These are phyloP conservation scores for Lactarius sp. DNA, from an alignment of 768 basidiomycete genomes.

Conservation along the genomic window DNA sequence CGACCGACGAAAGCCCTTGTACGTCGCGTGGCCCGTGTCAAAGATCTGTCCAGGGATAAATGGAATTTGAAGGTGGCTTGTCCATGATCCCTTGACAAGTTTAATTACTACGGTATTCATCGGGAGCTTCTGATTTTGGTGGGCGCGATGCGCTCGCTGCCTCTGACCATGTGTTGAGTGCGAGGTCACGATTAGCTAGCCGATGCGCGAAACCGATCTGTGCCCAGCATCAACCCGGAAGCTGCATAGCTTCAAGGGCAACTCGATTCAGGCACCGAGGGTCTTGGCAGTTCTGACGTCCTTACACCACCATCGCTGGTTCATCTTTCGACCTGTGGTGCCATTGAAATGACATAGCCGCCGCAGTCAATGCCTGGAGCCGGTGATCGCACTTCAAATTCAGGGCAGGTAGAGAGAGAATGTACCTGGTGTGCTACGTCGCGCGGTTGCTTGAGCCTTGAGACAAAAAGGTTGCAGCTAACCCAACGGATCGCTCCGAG, in stretches of 20 bases:
- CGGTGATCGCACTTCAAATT: background rate
- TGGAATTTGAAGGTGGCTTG: background rate
- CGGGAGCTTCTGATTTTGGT: background rate
- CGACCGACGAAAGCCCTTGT: background rate
- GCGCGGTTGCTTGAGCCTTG: background rate
- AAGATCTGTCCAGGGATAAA: background rate
- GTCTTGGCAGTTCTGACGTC: background rate
- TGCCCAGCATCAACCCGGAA: background rate
- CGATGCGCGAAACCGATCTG: background rate
- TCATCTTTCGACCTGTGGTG: background rate
- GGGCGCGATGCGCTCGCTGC: background rate
- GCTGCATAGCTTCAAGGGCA: background rate
- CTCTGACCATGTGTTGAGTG: background rate
- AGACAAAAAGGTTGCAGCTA: background rate
- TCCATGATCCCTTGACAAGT: background rate
- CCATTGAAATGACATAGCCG: background rate
- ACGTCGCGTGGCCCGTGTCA: background rate
- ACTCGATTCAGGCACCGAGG: constrained; percentile 4
- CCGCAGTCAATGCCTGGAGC: too few relatives aligned
- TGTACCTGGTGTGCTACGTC: background rate
- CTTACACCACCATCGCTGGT: background rate
- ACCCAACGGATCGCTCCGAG: background rate
- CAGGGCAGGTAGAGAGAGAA: background rate
- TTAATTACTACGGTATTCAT: background rate
- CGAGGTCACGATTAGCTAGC: background rate